Evolutionary conservation across 2,329 filamentous ascomycete species (phyloP).

Genomic region (Mycosphaerelloides madeirae): DNA sequence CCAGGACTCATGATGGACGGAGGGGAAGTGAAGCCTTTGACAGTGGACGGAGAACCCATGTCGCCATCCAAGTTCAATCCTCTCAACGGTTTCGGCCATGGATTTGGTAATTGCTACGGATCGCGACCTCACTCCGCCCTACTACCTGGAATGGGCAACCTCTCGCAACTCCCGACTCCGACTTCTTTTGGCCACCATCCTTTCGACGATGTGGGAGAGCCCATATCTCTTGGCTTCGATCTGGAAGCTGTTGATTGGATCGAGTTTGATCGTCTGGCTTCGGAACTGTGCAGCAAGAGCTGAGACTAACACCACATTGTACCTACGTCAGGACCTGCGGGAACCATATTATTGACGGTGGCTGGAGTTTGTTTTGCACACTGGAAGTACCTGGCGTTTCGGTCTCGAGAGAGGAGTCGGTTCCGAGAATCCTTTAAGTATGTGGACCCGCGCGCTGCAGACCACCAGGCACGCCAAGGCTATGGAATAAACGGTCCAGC

Average conservation of each 20-base stretch:
- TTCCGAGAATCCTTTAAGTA: no score
- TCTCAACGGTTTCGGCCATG: slow-evolving; percentile 6
- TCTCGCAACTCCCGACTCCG: slow-evolving; percentile 10
- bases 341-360: no score
- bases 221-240: slow-evolving; percentile 16
- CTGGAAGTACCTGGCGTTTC: no score
- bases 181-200: slow-evolving; percentile 4
- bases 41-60: slow-evolving; percentile 3
- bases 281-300: slow-evolving; percentile 15
- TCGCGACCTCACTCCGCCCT: slow-evolving; percentile 6
- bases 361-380: no score
- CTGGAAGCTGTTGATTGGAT: slow-evolving; percentile 26
- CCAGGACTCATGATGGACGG: slow-evolving; percentile 1
- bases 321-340: no score
- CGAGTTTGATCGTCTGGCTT: slow-evolving; percentile 25
- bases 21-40: neutral
- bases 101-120: slow-evolving; percentile 8
- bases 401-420: no score
- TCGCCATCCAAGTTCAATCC: slow-evolving; percentile 5
- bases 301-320: neutral
- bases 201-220: slow-evolving; percentile 12
- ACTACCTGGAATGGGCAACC: slow-evolving; percentile 12
- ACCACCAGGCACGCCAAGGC: no score
- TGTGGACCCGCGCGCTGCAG: no score
- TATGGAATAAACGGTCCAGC: no score